Evolutionary conservation across 2,329 filamentous ascomycete genomes (phyloP), one percentile per base, ranked within the genome.

Genomic region (Alternaria infectoria): DNA sequence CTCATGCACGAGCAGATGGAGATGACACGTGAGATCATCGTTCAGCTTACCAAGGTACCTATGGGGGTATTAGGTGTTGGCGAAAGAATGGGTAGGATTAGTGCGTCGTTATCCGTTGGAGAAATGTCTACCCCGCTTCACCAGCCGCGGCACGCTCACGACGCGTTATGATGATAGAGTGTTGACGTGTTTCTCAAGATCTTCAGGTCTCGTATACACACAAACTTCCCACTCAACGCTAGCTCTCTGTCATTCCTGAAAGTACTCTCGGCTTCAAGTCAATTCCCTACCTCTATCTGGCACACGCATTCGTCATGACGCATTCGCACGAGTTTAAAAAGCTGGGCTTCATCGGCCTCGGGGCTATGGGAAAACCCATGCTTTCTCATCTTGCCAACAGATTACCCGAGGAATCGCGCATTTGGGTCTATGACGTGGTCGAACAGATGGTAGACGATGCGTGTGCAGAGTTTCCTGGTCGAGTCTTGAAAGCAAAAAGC

Each of bases 281-380:
- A 40, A 19, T 26, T 5, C 43, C 13, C 15, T 51, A n/a, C 30
- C 12, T 0, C 8, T 25, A 15, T 17, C 44, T 19, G 5, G 17
- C 43, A 40, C 25, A 43, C 36, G 1, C 51, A n/a, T 36, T 30
- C 44, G 52, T 47, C 10, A 78, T 79, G 77, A 47, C 62, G 19
- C 61, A 69, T 45, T 51, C 63, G 15, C 32, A 57, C 26, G 47
- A 71, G 0, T 77, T 77, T 62, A 67, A 66, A n/a, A 76, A 59
- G 4, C 47, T 85, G 21, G 83, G 84, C 47, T 88, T 87, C 75
- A 82, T 88, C 49, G 85, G 86, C 67, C 79, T 87, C 2, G 86
- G 86, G n/a, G 80, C 82, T 11, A 87, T 87, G 86, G 86, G 86
- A 0, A 80, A 79, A 56, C 85, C 85, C 11, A 87, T 87, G 85